phyloP scores from a whole-genome alignment of 2,329 filamentous ascomycete species.

The Colletotrichum sansevieriae region DNA sequence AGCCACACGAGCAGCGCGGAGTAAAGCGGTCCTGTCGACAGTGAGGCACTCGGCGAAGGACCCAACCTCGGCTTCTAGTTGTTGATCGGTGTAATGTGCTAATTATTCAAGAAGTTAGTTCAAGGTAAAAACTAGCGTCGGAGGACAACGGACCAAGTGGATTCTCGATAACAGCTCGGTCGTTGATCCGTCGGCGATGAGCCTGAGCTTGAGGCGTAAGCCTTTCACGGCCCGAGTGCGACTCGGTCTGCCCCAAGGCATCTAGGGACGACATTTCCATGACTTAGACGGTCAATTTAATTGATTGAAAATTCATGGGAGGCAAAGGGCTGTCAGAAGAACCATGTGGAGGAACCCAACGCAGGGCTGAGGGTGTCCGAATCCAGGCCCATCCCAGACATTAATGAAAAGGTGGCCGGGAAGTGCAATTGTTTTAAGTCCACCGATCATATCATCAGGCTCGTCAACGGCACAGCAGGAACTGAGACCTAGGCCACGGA shows the following conservation, averaged over 20 bases:
- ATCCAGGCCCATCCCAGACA: slow-evolving; percentile 1
- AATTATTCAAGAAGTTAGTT: neutral
- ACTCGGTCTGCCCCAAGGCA: slow-evolving; percentile 34
- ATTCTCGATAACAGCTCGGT: slow-evolving; percentile 54
- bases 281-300: neutral
- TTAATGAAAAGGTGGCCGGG: slow-evolving; percentile 2
- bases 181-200: slow-evolving; percentile 48
- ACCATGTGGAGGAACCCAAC: neutral
- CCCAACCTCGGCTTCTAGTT: slow-evolving; percentile 53
- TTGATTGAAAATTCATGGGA: too few relatives aligned
- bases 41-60: slow-evolving; percentile 50
- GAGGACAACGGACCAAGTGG: slow-evolving; percentile 46
- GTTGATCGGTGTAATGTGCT: slow-evolving; percentile 55
- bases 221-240: slow-evolving; percentile 39
- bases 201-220: slow-evolving; percentile 46
- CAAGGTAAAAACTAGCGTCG: rapidly evolving
- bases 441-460: neutral
- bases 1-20: slow-evolving; percentile 57
- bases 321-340: neutral
- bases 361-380: slow-evolving; percentile 14
- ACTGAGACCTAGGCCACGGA: neutral
- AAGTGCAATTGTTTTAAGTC: slow-evolving; percentile 19
- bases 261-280: slow-evolving; percentile 21
- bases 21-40: slow-evolving; percentile 48
- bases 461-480: slow-evolving; percentile 2